Conservation (phyloP, 805 yeast genomes). For the Candida nemodendra region DNA sequence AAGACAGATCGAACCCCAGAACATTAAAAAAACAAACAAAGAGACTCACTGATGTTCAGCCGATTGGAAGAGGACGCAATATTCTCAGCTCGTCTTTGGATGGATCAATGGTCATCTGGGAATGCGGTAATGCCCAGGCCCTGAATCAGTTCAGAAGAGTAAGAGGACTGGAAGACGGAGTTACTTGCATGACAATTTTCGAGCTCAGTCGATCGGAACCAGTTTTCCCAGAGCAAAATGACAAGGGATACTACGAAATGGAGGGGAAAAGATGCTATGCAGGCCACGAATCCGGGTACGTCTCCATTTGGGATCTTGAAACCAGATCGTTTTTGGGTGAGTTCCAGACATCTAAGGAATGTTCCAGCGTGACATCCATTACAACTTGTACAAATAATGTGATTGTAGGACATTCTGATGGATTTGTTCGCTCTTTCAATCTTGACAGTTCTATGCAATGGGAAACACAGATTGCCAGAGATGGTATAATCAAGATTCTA, state of each 20-base stretch:
- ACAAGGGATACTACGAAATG: constrained; percentile 46
- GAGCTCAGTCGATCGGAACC: constrained; percentile 1
- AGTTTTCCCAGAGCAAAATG: neutral
- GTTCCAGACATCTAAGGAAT: constrained; percentile 9
- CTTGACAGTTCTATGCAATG: constrained; percentile 8
- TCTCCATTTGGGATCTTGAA: constrained; percentile 44
- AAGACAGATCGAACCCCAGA: constrained; percentile 48
- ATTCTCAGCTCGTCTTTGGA: constrained; percentile 54
- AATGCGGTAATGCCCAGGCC: constrained; percentile 54
- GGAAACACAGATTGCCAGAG: constrained; percentile 8
- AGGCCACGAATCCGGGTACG: constrained; percentile 41
- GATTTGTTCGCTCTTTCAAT: constrained; percentile 14
- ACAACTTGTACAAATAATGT: constrained; percentile 2
- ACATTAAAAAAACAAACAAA: constrained; percentile 49
- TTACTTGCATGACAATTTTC: constrained; percentile 26
- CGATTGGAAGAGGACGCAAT: constrained; percentile 68
- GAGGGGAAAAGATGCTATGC: constrained; percentile 42
- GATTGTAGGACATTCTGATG: constrained; percentile 21
- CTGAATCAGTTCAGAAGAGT: constrained; percentile 41
- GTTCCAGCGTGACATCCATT: constrained; percentile 11
- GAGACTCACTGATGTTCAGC: constrained; percentile 45
- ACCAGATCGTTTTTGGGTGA: constrained; percentile 25
- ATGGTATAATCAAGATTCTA: constrained; percentile 1
- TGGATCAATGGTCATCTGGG: constrained; percentile 65
- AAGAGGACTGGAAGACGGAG: constrained; percentile 36